These are phyloP conservation scores for Arxiozyma telluris DNA, from an alignment of 1,139 yeast genomes.

Conservation along the genomic window DNA sequence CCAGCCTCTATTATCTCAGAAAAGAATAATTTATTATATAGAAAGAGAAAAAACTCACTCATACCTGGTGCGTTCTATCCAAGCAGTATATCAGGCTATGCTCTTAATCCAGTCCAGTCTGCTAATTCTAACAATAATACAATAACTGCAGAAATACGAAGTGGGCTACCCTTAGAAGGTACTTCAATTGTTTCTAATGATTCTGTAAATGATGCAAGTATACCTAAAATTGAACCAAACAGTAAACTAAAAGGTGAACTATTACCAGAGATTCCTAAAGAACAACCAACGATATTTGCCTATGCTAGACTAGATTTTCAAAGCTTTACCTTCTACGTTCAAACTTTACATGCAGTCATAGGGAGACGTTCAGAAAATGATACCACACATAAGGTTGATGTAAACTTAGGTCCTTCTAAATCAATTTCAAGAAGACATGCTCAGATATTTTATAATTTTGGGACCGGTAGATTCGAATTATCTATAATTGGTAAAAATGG, in stretches of 20 bases:
- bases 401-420: slow-evolving; percentile 81
- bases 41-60: slow-evolving; percentile 23
- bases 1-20: slow-evolving; percentile 21
- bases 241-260: background rate
- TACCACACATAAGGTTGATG: slow-evolving; percentile 59
- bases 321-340: slow-evolving; percentile 87
- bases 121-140: background rate
- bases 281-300: slow-evolving; percentile 64
- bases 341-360: slow-evolving; percentile 83
- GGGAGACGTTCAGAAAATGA: slow-evolving; percentile 84
- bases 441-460: slow-evolving; percentile 88
- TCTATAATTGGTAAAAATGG: slow-evolving; percentile 91
- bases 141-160: background rate
- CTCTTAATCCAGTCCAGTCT: background rate
- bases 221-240: background rate
- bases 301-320: slow-evolving; percentile 92
- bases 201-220: too few relatives aligned
- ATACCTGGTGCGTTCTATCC: slow-evolving; percentile 26
- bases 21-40: slow-evolving; percentile 14
- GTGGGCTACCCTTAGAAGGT: background rate
- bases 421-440: slow-evolving; percentile 92
- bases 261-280: slow-evolving; percentile 14
- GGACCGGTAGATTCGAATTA: slow-evolving; percentile 83
- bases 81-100: background rate
- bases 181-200: background rate